Evolutionary conservation across 2,329 filamentous ascomycete species (phyloP).

Genomic region (Cytospora mali): DNA sequence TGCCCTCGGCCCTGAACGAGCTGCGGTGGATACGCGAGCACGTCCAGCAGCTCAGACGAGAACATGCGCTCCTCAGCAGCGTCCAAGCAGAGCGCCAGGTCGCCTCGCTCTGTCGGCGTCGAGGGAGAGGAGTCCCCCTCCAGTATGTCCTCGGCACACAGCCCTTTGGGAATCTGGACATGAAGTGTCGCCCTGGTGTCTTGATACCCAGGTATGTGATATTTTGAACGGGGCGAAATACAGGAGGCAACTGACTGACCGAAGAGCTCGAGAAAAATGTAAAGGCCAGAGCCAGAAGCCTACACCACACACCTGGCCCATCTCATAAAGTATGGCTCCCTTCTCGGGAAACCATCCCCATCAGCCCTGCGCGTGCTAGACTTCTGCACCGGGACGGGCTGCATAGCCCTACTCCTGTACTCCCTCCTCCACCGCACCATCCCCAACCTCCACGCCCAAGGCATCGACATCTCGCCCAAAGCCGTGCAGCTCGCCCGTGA

Average conservation of each 20-base stretch:
- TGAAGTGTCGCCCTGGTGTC: slow-evolving; percentile 75
- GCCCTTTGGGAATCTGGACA: slow-evolving; percentile 82
- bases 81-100: slow-evolving; percentile 32
- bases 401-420: slow-evolving; percentile 77
- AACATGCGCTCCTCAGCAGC: not conserved
- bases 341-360: slow-evolving; percentile 5
- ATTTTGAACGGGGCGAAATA: not conserved
- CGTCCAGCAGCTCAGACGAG: slow-evolving; percentile 35
- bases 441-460: slow-evolving; percentile 55
- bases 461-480: slow-evolving; percentile 70
- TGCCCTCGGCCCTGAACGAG: slow-evolving; percentile 68
- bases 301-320: slow-evolving; percentile 61
- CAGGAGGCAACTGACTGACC: slow-evolving; percentile 4
- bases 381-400: slow-evolving; percentile 88
- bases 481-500: slow-evolving; percentile 67
- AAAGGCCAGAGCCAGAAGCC: slow-evolving; percentile 69
- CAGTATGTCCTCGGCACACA: slow-evolving; percentile 90
- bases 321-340: slow-evolving; percentile 38
- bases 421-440: slow-evolving; percentile 51
- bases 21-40: slow-evolving; percentile 73
- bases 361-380: slow-evolving; percentile 68
- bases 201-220: slow-evolving; percentile 74
- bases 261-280: slow-evolving; percentile 11
- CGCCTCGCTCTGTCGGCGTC: slow-evolving; percentile 48
- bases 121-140: slow-evolving; percentile 70